Evolutionary conservation across 1,284 basidiomycete genomes (phyloP), one percentile per base, ranked within the genome.

Genomic region (Waitea zeae): DNA sequence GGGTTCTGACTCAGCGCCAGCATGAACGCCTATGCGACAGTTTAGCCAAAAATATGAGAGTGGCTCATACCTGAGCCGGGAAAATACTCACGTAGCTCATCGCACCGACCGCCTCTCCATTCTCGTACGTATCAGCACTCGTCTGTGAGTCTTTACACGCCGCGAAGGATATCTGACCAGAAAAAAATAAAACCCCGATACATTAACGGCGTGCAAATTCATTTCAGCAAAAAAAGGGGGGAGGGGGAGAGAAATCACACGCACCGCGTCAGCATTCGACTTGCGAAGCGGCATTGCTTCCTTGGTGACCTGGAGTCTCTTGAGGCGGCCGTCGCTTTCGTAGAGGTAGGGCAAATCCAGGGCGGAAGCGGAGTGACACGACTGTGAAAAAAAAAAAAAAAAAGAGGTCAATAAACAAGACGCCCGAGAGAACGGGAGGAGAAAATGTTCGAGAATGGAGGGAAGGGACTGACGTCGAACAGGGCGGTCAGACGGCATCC

Each of bases 111-210:
- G 79, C 83, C 41, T 66, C 58, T 3, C 86, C 87, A n/a, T 72
- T 75, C 53, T 89, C 86, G 36, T 69, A 59, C 0, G 89, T 79
- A 52, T 95, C 89, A 17, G 89, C 90, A 46, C 80, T 84, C 11
- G 89, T 95, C 54, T 95, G 89, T 6, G 73, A 71, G 49, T 95
- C 90, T 50, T 90, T 92, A 56, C 90, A 95, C 2, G 89, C 90
- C 46, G 78, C 78, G 73, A 76, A 90, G 4, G 73, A 76, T 22
- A 83, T 81, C 63, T 67, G 29, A 26, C 30, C 32, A 20, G 7
- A 24, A 34, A 6, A 12, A 29, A 3, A 14, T 17, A n/a, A 20
- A 26, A 4, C 12, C 12, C 17, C 9, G 27, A 30, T 18, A 62
- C 59, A 44, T 67, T 61, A 19, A 12, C n/a, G n/a, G n/a, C n/a